A percentile compares a stretch with the other conserved stretches of the same genome.
Evolutionary conservation across 1,284 basidiomycete genomes (phyloP).

Genomic region (Stygiomarasmius scandens): DNA sequence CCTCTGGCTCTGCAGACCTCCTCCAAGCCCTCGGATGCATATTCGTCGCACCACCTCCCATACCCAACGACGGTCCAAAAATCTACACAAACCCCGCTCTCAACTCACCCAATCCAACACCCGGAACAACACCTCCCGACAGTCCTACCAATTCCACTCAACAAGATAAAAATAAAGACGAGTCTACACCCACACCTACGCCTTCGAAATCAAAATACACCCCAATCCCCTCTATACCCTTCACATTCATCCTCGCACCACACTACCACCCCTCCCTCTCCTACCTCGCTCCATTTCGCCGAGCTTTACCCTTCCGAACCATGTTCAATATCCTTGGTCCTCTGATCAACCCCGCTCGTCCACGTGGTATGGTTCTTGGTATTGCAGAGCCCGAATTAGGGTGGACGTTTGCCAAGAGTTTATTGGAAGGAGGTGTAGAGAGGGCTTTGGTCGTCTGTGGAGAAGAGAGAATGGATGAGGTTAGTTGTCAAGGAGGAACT

Average conservation of each 20-base stretch:
- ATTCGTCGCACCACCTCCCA: conserved; percentile 61
- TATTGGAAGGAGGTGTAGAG: conserved; percentile 71
- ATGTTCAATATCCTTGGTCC: conserved; percentile 98
- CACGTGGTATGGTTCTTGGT: conserved; percentile 87
- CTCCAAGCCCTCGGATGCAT: conserved; percentile 85
- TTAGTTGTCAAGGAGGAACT: conserved; percentile 89
- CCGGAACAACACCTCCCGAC: background rate
- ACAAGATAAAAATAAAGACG: too few relatives aligned
- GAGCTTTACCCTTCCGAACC: conserved; percentile 90
- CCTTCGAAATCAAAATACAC: background rate
- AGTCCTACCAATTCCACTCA: too few relatives aligned
- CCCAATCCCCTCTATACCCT: conserved; percentile 16
- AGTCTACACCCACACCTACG: background rate
- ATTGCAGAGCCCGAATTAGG: conserved; percentile 88
- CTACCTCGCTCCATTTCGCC: conserved; percentile 83
- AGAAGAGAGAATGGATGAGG: conserved; percentile 91
- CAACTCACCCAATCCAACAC: background rate
- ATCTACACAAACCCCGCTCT: background rate
- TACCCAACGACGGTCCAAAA: background rate
- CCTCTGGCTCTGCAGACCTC: conserved; percentile 95
- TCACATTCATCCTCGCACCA: conserved; percentile 18
- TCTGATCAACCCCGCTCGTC: conserved; percentile 89
- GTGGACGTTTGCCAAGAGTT: conserved; percentile 78
- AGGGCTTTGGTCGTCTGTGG: conserved; percentile 95
- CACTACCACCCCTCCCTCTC: conserved; percentile 56